phyloP scores from a whole-genome alignment of 495 filamentous ascomycete species.

The Lichina pygmaea region DNA sequence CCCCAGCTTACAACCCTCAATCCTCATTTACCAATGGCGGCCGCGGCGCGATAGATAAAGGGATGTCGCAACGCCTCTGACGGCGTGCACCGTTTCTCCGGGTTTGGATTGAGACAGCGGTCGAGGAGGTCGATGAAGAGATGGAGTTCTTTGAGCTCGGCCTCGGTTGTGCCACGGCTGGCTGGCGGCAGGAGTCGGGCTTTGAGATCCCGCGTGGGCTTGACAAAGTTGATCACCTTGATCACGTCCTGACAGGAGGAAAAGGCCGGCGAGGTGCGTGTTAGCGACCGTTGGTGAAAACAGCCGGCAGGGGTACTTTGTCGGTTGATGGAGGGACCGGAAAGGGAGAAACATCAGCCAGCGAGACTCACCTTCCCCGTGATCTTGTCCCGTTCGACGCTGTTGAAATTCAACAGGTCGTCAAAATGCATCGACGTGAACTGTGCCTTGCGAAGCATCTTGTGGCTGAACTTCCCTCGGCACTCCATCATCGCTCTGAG shows the following conservation, averaged over 20 bases:
- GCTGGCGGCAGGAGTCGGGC: constrained; percentile 47
- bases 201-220: constrained; percentile 59
- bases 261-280: background rate
- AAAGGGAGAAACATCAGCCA: too few species aligned
- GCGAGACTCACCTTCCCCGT: constrained; percentile 39
- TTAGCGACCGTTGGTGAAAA: constrained; percentile 1
- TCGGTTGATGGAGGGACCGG: background rate
- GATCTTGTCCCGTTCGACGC: constrained; percentile 60
- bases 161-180: constrained; percentile 35
- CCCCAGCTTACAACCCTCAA: too few species aligned
- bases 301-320: background rate
- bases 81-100: constrained; percentile 77
- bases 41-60: constrained; percentile 23
- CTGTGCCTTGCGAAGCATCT: constrained; percentile 55
- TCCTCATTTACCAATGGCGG: too few species aligned
- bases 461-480: constrained; percentile 71
- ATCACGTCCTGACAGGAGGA: constrained; percentile 25
- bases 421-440: constrained; percentile 61
- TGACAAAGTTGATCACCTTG: constrained; percentile 43
- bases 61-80: constrained; percentile 70
- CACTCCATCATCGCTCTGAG: constrained; percentile 86
- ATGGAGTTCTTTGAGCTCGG: constrained; percentile 50
- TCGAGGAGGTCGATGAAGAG: constrained; percentile 70
- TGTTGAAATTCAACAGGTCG: constrained; percentile 62
- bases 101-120: constrained; percentile 64